Evolutionary conservation across 2,329 filamentous ascomycete species (phyloP), one percentile per base, ranked within the genome.

Genomic region (Dothiorella sarmentorum): DNA sequence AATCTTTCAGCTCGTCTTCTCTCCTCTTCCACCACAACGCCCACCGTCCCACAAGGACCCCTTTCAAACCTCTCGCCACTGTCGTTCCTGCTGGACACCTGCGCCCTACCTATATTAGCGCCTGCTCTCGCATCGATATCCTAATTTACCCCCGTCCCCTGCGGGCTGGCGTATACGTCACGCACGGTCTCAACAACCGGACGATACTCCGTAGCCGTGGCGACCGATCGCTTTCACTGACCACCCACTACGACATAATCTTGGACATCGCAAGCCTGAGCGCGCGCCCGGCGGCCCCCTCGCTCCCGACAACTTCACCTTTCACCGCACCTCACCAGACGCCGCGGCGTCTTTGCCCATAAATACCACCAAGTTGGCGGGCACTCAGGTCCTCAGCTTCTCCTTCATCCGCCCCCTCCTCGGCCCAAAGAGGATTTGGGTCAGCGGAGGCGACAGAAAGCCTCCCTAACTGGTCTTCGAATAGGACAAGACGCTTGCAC

Each of bases 391-490:
- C 78, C 76, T 82, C 77, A 78, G 83, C 79, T 84, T 89, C 76
- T 87, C 86, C 76, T 87, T 88, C 79, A 82, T 88, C 74, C 88
- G 88, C 82, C 92, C 91, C 85, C 90, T 96, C 80, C 87, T 93
- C 76, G 91, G 91, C 82, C 93, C 91, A 78, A 86, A 87, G 75
- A 86, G 87, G 75, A 86, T 87, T 82, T 90, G 91, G 91, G 91
- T 95, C 86, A 93, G 93, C 77, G 92, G 93, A 88, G 90, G 91
- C 81, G 90, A 94, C 82, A 94, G 91, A 82, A 93, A 96, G 80
- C 93, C 94, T 75, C 93, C 93, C 83, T 97, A 97, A 97, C 79
- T 93, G 76, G 81, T 68, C 33, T 45, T 35, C 47, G 31, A 49
- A 75, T 75, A 65, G 64, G 40, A n/a, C 59, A 49, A 40, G n/a